Evolutionary conservation across 176 grass and related monocot species (phyloP), one percentile per base, ranked within the genome.

Genomic region (Poa pratensis): DNA sequence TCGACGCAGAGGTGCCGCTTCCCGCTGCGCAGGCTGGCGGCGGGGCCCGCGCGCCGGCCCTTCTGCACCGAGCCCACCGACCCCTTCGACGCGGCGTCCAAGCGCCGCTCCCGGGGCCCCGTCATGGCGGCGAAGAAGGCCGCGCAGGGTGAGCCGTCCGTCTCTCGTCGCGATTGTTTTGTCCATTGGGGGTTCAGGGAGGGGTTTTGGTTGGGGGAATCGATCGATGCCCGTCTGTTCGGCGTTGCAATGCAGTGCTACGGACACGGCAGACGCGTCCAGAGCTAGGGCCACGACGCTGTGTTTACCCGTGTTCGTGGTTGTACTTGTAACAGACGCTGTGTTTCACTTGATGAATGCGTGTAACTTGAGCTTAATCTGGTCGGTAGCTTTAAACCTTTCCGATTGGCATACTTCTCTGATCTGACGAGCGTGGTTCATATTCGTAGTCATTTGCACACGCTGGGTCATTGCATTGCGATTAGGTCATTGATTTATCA

Each of bases 91-190:
- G 69, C 80, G 8, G 75, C 76, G 17, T 51, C 93, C 12, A 98
- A 94, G 54, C 77, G 96, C 53, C 87, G 96, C 43, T 92, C 91
- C 42, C 82, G 96, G 26, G 96, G 96, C 1, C 96, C 96, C 5
- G 80, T 95, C 39, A 98, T 98, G 96, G 91, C 93, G 2, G 96
- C 93, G 62, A 95, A 98, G 90, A 98, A 94, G 86, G 89, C 89
- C 24, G 86, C 89, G 28, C 53, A 94, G 85, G 96, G 96, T 98
- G 85, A 86, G 77, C 62, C 17, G 37, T 59, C 4, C 34, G 23
- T 51, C 71, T 42, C 65, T 37, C 24, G 32, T 37, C 24, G 40
- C 40, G 27, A 3, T 65, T 65, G 62, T 9, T 65, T 53, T 12
- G 9, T 40, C 6, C 49, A 24, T 83, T 54, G 17, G 27, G 17